A percentile compares a stretch with the other conserved stretches of the same genome.
These are phyloP conservation scores for Globisporangium iwayamae DNA, from an alignment of 352 stramenopile species.

Conservation along the genomic window DNA sequence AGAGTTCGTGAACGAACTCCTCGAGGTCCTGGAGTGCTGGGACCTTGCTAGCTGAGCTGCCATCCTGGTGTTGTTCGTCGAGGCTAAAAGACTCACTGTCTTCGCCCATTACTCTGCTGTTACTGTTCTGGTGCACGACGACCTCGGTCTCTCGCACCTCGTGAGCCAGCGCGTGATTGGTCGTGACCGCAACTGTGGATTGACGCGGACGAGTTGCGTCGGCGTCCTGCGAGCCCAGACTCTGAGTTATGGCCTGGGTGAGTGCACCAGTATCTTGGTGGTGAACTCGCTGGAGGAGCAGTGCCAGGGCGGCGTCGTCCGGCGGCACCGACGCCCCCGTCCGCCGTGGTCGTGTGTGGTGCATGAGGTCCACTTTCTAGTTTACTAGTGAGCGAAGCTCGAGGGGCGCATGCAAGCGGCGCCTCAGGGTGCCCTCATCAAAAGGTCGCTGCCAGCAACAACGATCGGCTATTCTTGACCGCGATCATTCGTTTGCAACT, in stretches of 20 bases:
- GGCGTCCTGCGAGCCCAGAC: background rate
- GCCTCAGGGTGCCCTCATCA: background rate
- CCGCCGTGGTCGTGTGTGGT: background rate
- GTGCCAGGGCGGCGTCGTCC: conserved; percentile 20
- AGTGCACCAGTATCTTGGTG: background rate
- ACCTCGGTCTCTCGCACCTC: conserved; percentile 6
- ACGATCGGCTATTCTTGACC: background rate
- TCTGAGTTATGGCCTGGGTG: background rate
- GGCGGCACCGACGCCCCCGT: background rate
- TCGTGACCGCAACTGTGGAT: conserved; percentile 6
- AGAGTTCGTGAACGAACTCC: conserved; percentile 31
- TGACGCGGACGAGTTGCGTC: background rate
- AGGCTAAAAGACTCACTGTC: background rate
- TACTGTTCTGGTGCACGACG: background rate
- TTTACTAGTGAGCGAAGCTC: background rate
- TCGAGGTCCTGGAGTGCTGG: conserved; percentile 25
- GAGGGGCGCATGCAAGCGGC: background rate
- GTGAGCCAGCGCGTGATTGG: background rate
- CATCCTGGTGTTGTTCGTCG: background rate
- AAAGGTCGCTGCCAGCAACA: background rate
- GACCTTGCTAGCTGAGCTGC: background rate
- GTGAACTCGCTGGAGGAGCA: conserved; percentile 20
- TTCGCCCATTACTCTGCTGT: background rate
- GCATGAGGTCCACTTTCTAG: background rate
- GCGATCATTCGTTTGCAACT: too few species aligned